phyloP scores from a whole-genome alignment of 1,284 basidiomycete genomes.

The Mixia osmundae region DNA sequence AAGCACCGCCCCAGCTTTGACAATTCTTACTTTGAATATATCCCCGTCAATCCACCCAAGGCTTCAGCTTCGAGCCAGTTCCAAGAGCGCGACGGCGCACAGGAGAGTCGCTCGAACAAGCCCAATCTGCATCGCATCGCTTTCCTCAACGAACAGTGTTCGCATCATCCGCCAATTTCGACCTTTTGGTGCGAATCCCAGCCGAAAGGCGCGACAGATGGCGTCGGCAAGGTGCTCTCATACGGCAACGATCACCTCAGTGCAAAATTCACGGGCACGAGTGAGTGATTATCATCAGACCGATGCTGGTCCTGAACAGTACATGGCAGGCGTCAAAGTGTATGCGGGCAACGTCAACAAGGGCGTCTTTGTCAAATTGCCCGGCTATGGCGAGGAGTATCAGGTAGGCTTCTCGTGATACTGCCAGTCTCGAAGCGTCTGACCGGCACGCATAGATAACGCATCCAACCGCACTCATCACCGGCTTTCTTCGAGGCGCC shows the following conservation, averaged over 20 bases:
- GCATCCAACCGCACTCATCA: constrained; percentile 70
- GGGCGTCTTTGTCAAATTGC: constrained; percentile 61
- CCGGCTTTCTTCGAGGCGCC: constrained; percentile 67
- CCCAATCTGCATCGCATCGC: constrained; percentile 12
- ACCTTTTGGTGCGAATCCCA: constrained; percentile 42
- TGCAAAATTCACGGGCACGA: constrained; percentile 32
- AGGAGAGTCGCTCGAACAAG: not conserved
- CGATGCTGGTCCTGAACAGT: not conserved
- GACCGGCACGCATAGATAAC: constrained; percentile 35
- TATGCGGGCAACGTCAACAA: constrained; percentile 60
- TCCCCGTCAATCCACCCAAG: no score
- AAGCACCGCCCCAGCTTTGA: no score
- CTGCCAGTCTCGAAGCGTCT: not conserved
- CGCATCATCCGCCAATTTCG: constrained; percentile 88
- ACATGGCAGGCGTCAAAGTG: constrained; percentile 37
- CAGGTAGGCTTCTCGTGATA: constrained; percentile 8
- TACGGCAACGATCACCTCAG: constrained; percentile 59
- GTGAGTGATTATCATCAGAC: not conserved
- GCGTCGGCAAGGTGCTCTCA: constrained; percentile 6
- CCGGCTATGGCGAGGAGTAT: constrained; percentile 34
- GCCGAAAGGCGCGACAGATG: constrained; percentile 10
- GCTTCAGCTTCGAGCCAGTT: no score
- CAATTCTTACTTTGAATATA: no score
- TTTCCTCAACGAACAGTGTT: constrained; percentile 35
- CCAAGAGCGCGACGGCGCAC: no score